Percentiles rank a stretch among this genome's conserved stretches.
Evolutionary conservation across 331 rosid genomes (phyloP).

Genomic region (Rosa hybrid): DNA sequence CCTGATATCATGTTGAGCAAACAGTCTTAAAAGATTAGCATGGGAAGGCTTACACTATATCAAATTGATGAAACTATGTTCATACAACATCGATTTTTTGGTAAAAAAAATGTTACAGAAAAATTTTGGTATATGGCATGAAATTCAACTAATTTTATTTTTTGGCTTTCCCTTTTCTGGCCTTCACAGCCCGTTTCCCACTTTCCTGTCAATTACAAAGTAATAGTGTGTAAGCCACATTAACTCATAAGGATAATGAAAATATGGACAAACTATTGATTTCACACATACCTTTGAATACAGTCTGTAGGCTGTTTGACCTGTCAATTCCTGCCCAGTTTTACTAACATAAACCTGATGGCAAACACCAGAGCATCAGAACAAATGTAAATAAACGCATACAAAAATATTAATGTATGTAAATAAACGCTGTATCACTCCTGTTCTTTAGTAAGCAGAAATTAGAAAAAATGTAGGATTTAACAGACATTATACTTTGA

Average conservation of each 20-base stretch:
- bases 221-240: conserved; percentile 18
- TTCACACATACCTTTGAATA: conserved; percentile 60
- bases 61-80: background rate
- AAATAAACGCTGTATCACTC: background rate
- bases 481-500: background rate
- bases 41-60: background rate
- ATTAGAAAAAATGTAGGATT: background rate
- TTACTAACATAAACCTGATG: conserved; percentile 76
- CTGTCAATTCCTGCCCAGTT: conserved; percentile 76
- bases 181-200: conserved; percentile 50
- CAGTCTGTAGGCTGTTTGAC: conserved; percentile 57
- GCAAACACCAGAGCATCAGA: conserved; percentile 6
- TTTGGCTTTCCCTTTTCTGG: conserved; percentile 49
- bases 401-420: background rate
- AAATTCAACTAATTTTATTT: conserved; percentile 23
- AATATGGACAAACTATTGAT: conserved; percentile 6
- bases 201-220: conserved; percentile 59
- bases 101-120: background rate
- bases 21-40: background rate
- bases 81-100: background rate
- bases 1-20: background rate
- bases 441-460: conserved; percentile 2
- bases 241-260: conserved; percentile 14
- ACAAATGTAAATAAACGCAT: background rate
- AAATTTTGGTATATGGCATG: background rate